These are phyloP conservation scores for Russula lepida DNA, from an alignment of 768 basidiomycete genomes.

Conservation along the genomic window DNA sequence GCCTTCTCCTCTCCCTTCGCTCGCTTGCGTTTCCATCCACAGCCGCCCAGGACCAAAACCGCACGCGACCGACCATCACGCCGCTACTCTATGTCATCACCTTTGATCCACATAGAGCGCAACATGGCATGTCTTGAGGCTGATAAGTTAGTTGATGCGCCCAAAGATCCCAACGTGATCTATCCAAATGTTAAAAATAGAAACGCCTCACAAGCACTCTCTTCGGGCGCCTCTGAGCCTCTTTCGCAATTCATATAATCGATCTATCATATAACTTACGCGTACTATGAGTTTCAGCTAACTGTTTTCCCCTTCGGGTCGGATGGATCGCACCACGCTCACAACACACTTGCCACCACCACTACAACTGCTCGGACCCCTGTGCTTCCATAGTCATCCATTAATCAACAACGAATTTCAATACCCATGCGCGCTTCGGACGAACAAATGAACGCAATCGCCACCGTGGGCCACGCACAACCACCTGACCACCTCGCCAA, in stretches of 20 bases:
- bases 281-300: not conserved
- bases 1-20: not conserved
- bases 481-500: not conserved
- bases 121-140: not conserved
- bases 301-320: not conserved
- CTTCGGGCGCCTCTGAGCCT: not conserved
- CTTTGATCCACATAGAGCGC: not conserved
- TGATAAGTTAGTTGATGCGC: not conserved
- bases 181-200: not conserved
- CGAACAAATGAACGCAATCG: not conserved
- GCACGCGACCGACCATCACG: not conserved
- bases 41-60: not conserved
- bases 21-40: too few relatives aligned
- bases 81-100: not conserved
- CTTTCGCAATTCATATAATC: not conserved
- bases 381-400: not conserved
- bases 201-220: not conserved
- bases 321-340: not conserved
- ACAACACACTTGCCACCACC: not conserved
- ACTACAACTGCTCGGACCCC: not conserved
- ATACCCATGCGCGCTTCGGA: not conserved
- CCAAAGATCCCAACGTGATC: not conserved
- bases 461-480: not conserved
- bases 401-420: not conserved
- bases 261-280: not conserved